phyloP scores from a whole-genome alignment of 1,139 yeast genomes.

The Wickerhamiella infanticola region DNA sequence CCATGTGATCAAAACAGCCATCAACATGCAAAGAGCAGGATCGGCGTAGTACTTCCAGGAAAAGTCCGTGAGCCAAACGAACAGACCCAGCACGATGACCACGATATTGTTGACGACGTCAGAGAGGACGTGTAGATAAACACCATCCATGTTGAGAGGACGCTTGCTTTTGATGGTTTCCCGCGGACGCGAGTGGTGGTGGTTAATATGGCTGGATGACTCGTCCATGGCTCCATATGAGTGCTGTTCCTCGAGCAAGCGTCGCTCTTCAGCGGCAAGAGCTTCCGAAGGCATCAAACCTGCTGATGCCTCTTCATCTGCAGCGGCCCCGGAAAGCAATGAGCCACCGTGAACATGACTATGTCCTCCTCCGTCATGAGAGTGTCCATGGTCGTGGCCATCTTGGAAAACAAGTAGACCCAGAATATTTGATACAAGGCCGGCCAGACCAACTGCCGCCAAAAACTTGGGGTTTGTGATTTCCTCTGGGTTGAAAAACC shows the following conservation, averaged over 20 bases:
- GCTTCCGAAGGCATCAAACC: constrained; percentile 17
- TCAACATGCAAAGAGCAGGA: constrained; percentile 70
- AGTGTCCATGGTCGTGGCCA: constrained; percentile 41
- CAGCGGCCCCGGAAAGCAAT: background rate
- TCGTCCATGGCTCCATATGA: constrained; percentile 3
- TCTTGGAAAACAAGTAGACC: constrained; percentile 86
- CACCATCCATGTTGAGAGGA: constrained; percentile 94
- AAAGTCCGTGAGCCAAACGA: constrained; percentile 86
- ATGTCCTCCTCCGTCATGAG: constrained; percentile 24
- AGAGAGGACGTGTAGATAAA: constrained; percentile 84
- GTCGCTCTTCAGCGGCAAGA: constrained; percentile 14
- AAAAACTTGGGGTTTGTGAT: constrained; percentile 71
- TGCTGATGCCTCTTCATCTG: constrained; percentile 21
- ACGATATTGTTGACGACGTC: constrained; percentile 95
- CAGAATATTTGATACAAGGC: constrained; percentile 63
- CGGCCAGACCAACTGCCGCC: constrained; percentile 67
- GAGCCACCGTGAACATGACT: constrained; percentile 16
- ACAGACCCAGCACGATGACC: constrained; percentile 74
- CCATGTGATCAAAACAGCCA: constrained; percentile 76
- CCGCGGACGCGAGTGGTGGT: constrained; percentile 27
- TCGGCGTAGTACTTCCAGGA: constrained; percentile 80
- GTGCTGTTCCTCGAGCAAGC: constrained; percentile 12
- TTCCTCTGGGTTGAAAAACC: constrained; percentile 67
- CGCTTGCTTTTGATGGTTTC: constrained; percentile 24
- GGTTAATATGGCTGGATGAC: constrained; percentile 18